phyloP scores from a whole-genome alignment of 179 eudicot species.

The Vitellaria paradoxa region DNA sequence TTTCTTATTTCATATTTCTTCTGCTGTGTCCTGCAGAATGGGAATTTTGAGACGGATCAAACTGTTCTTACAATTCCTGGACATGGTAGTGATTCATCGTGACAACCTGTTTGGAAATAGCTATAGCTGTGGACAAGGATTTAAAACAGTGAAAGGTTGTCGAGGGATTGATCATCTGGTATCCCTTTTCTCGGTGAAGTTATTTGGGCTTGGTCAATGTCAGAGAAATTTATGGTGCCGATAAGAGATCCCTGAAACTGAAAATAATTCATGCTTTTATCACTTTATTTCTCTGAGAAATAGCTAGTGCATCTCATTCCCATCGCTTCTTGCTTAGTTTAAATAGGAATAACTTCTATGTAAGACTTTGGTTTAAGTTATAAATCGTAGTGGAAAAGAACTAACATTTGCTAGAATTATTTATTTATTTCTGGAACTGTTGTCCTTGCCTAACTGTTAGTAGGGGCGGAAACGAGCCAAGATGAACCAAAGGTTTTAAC shows the following conservation, averaged over 20 bases:
- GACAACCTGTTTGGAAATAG: conserved; percentile 13
- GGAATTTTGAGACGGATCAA: conserved; percentile 38
- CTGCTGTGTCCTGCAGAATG: conserved; percentile 30
- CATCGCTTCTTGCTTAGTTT: not conserved
- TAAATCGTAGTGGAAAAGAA: not conserved
- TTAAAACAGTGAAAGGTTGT: not conserved
- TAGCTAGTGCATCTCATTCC: not conserved
- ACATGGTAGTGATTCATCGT: conserved; percentile 43
- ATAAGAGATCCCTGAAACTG: not conserved
- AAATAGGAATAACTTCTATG: not conserved
- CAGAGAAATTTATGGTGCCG: not conserved
- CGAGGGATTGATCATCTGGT: not conserved
- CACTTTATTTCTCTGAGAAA: conserved; percentile 2
- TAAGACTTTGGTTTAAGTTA: not conserved
- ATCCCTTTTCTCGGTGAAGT: not conserved
- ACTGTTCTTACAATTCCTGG: conserved; percentile 31
- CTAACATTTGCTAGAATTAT: not conserved
- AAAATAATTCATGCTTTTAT: not conserved
- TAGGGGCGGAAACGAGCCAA: no score
- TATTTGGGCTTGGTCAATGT: not conserved
- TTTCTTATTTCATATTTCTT: not conserved
- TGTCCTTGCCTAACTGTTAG: not conserved
- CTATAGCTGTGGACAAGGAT: not conserved
- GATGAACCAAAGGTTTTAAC: no score
- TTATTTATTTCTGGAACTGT: not conserved